These are phyloP conservation scores for Solanum chaucha DNA, from an alignment of 257 asterid species.

Conservation along the genomic window DNA sequence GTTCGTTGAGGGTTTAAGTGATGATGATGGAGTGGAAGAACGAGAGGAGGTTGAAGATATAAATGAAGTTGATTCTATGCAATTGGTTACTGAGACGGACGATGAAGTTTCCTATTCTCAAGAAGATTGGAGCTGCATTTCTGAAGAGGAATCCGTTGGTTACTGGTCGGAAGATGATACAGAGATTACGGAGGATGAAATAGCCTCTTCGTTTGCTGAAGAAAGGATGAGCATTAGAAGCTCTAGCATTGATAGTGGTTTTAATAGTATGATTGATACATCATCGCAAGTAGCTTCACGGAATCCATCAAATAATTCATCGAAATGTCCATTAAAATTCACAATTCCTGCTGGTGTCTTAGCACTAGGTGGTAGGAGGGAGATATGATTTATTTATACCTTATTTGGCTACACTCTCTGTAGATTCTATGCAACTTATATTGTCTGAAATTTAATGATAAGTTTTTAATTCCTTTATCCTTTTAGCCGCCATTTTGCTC, in stretches of 20 bases:
- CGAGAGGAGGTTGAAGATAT: conserved; percentile 40
- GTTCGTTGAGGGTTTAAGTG: conserved; percentile 36
- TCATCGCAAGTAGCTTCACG: conserved; percentile 10
- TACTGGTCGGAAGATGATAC: conserved; percentile 46
- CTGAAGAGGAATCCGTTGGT: conserved; percentile 17
- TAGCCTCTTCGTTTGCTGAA: conserved; percentile 11
- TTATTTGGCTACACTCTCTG: neutral
- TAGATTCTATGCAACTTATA: neutral
- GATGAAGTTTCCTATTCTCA: conserved; percentile 21
- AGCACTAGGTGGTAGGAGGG: conserved; percentile 4
- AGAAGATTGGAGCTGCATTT: conserved; percentile 18
- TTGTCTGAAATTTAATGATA: neutral
- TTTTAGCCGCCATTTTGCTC: neutral
- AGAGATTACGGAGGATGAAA: conserved; percentile 16
- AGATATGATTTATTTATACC: neutral
- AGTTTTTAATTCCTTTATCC: neutral
- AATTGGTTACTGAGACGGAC: conserved; percentile 37
- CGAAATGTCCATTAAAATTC: conserved; percentile 31
- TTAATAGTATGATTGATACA: conserved; percentile 14
- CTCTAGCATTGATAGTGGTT: conserved; percentile 21
- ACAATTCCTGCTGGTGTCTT: conserved; percentile 50
- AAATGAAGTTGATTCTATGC: conserved; percentile 31
- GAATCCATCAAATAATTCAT: conserved; percentile 6
- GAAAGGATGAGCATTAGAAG: conserved; percentile 5
- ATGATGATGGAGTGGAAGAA: conserved; percentile 24